Conservation (phyloP, 1,284 basidiomycete species). For the Ceratobasidium sp. region DNA sequence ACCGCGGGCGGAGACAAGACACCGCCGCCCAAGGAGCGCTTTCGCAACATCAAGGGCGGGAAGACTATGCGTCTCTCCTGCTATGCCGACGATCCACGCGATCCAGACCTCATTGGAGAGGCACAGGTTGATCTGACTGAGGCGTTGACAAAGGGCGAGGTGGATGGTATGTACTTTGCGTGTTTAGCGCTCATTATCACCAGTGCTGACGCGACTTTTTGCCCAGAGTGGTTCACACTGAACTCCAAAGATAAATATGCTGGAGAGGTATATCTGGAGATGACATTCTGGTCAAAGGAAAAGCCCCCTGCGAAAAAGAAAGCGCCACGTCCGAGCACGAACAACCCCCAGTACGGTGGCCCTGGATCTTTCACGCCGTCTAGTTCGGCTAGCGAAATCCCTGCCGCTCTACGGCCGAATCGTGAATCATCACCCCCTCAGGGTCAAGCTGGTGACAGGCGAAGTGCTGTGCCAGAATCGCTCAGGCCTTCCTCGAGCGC, state of each 20-base stretch:
- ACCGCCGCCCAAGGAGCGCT: constrained; percentile 60
- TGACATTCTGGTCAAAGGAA: constrained; percentile 95
- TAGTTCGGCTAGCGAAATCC: constrained; percentile 51
- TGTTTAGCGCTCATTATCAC: neutral
- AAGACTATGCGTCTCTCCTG: constrained; percentile 83
- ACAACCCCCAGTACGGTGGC: constrained; percentile 72
- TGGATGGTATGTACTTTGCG: constrained; percentile 78
- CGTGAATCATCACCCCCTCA: constrained; percentile 17
- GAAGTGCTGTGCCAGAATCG: constrained; percentile 61
- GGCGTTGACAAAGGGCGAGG: constrained; percentile 92
- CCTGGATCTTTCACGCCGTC: constrained; percentile 74
- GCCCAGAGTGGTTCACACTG: constrained; percentile 90
- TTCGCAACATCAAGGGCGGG: constrained; percentile 66
- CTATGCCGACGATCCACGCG: constrained; percentile 93
- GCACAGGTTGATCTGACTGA: constrained; percentile 86
- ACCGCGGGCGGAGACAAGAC: constrained; percentile 60
- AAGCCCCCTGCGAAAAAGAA: constrained; percentile 73
- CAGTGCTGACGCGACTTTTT: constrained; percentile 32
- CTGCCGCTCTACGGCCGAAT: constrained; percentile 44
- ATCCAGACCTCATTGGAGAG: constrained; percentile 97
- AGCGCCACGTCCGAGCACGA: constrained; percentile 58
- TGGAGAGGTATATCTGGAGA: constrained; percentile 91
- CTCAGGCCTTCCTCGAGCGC: constrained; percentile 64
- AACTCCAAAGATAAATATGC: constrained; percentile 90
- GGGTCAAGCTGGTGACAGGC: constrained; percentile 38